Evolutionary conservation across 164 flowering plant species (phyloP), one percentile per base, ranked within the genome.

Genomic region (Dillenia turbinata): DNA sequence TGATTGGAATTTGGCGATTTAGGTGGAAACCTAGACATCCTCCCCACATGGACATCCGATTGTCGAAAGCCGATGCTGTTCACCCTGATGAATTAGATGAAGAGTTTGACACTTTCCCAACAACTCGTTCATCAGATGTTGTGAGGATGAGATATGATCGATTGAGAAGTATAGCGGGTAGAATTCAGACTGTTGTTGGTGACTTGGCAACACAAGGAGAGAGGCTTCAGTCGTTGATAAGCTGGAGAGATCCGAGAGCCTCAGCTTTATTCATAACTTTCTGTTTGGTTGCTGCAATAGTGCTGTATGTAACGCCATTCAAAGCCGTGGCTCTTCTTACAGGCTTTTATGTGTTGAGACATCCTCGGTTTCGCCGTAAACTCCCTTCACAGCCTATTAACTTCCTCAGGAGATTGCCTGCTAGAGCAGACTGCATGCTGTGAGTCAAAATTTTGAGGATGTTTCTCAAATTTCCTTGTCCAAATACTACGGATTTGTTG

Each of bases 211-310:
- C 22, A 19, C 22, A 19, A 19, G 22, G 22, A 19, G 22, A 19
- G 22, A 19, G 22, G 22, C 22, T 19, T 1, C 22, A 19, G 22
- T 19, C 22, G 1, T 19, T 19, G 14, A 56, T 66, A 8, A 66
- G 69, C 69, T 66, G 69, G 69, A 45, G 69, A 8, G 69, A 66
- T 47, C 69, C 69, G 14, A 48, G 69, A 9, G 69, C 69, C 10
- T 50, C 69, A 4, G 57, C 69, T 13, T 22, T 66, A 13, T 66
- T 66, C 22, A 22, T 59, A 8, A 59, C 63, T 2, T 66, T 66
- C 49, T 66, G 69, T 44, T 53, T 66, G 22, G 44, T 66, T 22
- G 63, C 63, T 22, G 63, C 69, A 12, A 26, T 66, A 49, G 57
- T 66, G 50, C 16, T 66, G 57, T 66, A 59, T 15, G 57, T 51